Conservation (phyloP, 768 basidiomycete species). For the Clitopilus hobsonii region DNA sequence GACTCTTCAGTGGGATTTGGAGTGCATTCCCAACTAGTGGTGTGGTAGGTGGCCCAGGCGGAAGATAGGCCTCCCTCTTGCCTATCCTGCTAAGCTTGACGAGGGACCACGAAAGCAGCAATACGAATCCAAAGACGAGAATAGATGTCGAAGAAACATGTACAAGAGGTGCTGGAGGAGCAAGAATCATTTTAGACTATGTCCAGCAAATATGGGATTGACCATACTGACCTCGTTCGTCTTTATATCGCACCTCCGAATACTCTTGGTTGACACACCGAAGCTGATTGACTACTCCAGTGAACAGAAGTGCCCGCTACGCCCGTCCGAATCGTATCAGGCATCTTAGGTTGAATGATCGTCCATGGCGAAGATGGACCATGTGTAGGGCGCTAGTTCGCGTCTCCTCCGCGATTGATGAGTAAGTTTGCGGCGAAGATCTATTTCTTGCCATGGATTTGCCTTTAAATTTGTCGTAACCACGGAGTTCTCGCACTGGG, state of each 20-base stretch:
- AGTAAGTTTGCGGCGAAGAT: too few relatives aligned
- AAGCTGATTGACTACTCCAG: not conserved
- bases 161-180: not conserved
- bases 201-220: not conserved
- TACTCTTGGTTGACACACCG: not conserved
- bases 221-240: not conserved
- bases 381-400: too few relatives aligned
- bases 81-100: constrained; percentile 4
- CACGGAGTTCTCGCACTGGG: not conserved
- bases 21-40: constrained; percentile 18
- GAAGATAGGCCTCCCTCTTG: constrained; percentile 10
- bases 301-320: not conserved
- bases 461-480: too few relatives aligned
- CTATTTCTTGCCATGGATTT: too few relatives aligned
- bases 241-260: too few relatives aligned
- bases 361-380: not conserved
- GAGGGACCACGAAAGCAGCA: not conserved
- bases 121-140: not conserved
- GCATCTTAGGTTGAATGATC: not conserved
- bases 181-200: not conserved
- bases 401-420: too few relatives aligned
- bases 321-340: not conserved
- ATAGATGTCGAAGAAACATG: not conserved
- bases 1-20: constrained; percentile 12
- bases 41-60: constrained; percentile 19